Base-by-base conservation (phyloP, 2,329 filamentous ascomycete genomes). In the Hypoxylon sp. region DNA sequence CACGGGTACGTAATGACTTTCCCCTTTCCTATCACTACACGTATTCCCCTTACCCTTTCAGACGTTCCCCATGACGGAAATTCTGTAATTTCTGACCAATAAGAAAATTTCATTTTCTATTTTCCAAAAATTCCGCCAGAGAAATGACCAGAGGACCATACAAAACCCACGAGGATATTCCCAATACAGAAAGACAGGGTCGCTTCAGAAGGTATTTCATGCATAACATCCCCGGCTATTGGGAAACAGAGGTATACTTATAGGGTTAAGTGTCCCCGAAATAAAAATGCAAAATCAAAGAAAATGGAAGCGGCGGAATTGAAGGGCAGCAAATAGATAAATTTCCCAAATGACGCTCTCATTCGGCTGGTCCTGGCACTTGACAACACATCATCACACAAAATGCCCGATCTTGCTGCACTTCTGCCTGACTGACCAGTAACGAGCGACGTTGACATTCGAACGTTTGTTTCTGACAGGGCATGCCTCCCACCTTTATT, bases 341-440 rank as follows among this genome's bases (percentile, higher is more conserved):
- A 54, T 63, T 60, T 46, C 50, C 60, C 59, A 67, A 67, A 66
- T 66, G 63, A 69, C 66, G 53, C 59, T 60, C 46, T 60, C 22
- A 55, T 68, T 62, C 46, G 66, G 62, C 53, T 63, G 73, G 69
- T 75, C 70, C 73, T 65, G 63, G 73, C 74, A 77, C 75, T 80
- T 86, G 84, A 85, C 84, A 86, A 85, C 84, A 81, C 83, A 85
- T 85, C 83, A 83, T 77, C 80, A 77, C 76, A 79, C 77, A 78
- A 77, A 77, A 78, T 78, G 80, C 81, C 81, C 78, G 79, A 81
- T 79, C 69, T 74, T 78, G 76, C 78, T 83, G 82, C 82, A 83
- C 78, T 80, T 81, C 80, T 84, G 82, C 82, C 82, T 82, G 80
- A 84, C 80, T 76, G 75, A 71, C 77, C 70, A 75, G 74, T 77